phyloP scores from a whole-genome alignment of 2,329 filamentous ascomycete species.

The Fusarium chaquense region DNA sequence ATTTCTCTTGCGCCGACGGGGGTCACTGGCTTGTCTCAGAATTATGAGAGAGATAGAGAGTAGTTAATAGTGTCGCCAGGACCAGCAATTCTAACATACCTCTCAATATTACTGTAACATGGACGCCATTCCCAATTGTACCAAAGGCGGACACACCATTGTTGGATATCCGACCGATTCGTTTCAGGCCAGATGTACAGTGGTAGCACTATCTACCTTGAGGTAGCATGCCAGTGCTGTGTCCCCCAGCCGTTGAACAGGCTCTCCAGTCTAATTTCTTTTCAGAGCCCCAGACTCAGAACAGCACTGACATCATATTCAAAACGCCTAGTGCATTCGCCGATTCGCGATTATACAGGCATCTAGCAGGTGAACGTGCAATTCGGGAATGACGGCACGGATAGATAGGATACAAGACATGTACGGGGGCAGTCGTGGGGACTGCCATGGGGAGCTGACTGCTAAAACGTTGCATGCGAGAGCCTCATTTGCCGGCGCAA shows the following conservation, averaged over 20 bases:
- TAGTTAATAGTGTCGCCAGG: constrained; percentile 7
- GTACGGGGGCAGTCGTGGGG: constrained; percentile 17
- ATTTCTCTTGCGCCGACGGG: constrained; percentile 20
- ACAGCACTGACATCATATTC: constrained; percentile 45
- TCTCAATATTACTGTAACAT: neutral
- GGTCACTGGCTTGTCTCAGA: constrained; percentile 17
- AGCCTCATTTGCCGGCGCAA: constrained; percentile 43
- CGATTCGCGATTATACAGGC: constrained; percentile 29
- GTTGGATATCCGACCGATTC: constrained; percentile 39
- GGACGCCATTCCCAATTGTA: constrained; percentile 31
- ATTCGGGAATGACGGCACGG: constrained; percentile 48
- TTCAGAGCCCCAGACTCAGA: constrained; percentile 23
- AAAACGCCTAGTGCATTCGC: constrained; percentile 9
- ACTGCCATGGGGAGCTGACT: constrained; percentile 23
- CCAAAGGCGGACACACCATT: constrained; percentile 23
- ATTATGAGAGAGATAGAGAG: neutral
- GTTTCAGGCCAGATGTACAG: constrained; percentile 44
- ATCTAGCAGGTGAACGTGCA: constrained; percentile 1
- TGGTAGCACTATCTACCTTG: neutral
- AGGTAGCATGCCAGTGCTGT: constrained; percentile 35
- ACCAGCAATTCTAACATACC: constrained; percentile 23
- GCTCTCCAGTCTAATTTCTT: constrained; percentile 28
- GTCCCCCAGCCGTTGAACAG: constrained; percentile 15
- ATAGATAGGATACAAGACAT: constrained; percentile 39
- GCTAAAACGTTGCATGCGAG: constrained; percentile 15